Base-by-base conservation (phyloP, 495 filamentous ascomycete species). In the Diplogelasinospora grovesii region DNA sequence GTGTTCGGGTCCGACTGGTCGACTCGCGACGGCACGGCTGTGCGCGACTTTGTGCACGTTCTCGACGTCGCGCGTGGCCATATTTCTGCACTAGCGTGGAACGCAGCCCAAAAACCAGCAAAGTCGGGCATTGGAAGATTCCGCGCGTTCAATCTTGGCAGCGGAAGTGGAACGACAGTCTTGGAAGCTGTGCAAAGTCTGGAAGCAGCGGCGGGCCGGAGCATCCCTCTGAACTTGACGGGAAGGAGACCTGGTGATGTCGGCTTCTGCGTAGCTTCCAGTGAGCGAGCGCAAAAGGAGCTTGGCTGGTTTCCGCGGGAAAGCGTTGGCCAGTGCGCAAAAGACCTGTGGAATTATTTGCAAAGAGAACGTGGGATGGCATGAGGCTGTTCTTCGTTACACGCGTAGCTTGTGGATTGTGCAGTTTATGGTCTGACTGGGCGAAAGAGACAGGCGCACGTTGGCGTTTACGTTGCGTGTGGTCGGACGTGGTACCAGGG, bases 11-110 rank as follows among this genome's bases (percentile, higher is more conserved):
- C 68, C 3, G 75, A 83, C 41, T 83, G 76, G 73, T 65, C 77
- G 25, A 82, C 79, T 1, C 68, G 69, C 36, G 81, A 85, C 46
- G 81, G 81, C 30, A 88, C 83, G 22, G 83, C 84, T 43, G 81
- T 86, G 51, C 77, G 82, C 32, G 82, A 86, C 59, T 86, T 82
- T 65, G 81, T 81, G 40, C 68, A 71, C 43, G 68, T 71, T 23
- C 56, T 64, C n/a, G 82, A 86, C 55, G 68, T 86, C 14, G 82
- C 79, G 25, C 61, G 71, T 34, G 79, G 79, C 9, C 79, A 83
- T 53, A 71, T 83, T 42, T 71, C 77, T 22, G 79, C 79, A 1
- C 64, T 78, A 16, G 37, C 19, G 26, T 48, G 52, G 45, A 49
- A 46, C 13, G 27, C 19, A 4, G 37, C 41, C 48, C 27, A 34